Percentiles rank a stretch among this genome's conserved stretches.
Conservation (phyloP, 2,329 filamentous ascomycete genomes). For the Drechslerella dactyloides region DNA sequence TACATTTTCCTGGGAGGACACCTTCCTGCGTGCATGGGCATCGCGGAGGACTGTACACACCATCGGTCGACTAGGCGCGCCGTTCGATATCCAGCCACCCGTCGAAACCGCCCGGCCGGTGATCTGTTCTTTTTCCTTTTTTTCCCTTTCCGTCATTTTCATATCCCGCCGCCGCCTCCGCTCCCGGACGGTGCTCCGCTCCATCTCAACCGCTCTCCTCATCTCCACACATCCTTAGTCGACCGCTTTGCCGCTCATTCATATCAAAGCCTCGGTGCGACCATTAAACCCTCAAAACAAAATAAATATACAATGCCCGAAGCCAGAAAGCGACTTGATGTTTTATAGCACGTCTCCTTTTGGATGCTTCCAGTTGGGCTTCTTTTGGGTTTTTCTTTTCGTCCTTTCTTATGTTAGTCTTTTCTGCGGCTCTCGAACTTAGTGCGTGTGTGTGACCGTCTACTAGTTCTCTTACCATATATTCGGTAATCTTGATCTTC, state of each 20-base stretch:
- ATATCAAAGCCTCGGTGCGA: neutral
- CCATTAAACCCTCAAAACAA: neutral
- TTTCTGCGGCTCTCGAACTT: too few species aligned
- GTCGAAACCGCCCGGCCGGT: neutral
- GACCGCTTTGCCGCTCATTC: neutral
- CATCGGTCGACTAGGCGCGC: slow-evolving; percentile 6
- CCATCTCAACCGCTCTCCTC: neutral
- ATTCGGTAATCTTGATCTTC: neutral
- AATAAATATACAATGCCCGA: neutral
- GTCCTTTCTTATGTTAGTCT: too few species aligned
- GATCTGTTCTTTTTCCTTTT: neutral
- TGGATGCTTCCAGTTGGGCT: neutral
- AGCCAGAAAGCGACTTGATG: slow-evolving; percentile 1
- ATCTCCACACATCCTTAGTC: neutral
- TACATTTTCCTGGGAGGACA: neutral
- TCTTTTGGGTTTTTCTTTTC: neutral
- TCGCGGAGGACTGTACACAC: slow-evolving; percentile 3
- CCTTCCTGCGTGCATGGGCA: slow-evolving; percentile 4
- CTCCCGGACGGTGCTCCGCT: neutral
- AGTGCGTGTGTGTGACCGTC: too few species aligned
- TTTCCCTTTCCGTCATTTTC: neutral
- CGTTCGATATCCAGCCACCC: neutral
- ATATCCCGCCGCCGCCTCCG: slow-evolving; percentile 1
- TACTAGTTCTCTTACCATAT: neutral
- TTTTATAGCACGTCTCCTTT: neutral